Conservation (phyloP, 225 moss, liverwort and hornwort species). For the Sphagnum contortum region DNA sequence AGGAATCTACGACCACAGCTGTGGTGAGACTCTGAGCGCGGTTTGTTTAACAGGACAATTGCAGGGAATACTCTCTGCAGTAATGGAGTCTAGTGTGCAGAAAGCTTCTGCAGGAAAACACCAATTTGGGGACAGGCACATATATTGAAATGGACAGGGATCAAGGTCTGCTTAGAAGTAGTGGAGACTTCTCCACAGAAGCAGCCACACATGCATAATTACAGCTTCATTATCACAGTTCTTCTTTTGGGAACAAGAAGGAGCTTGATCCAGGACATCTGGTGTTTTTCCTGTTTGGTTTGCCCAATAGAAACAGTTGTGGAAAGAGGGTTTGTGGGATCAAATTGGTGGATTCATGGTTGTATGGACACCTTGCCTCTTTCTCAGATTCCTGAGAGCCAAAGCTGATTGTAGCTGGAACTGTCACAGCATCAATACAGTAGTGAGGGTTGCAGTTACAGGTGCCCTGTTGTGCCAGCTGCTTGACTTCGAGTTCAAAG, state of each 20-base stretch:
- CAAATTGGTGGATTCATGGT: conserved; percentile 57
- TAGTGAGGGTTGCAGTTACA: conserved; percentile 82
- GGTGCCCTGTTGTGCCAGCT: conserved; percentile 75
- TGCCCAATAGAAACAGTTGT: no score
- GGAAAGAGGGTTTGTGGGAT: conserved; percentile 14
- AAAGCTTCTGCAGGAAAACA: conserved; percentile 15
- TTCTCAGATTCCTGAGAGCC: conserved; percentile 51
- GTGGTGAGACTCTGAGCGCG: conserved; percentile 71
- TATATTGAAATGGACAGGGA: conserved; percentile 12
- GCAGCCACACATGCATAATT: conserved; percentile 45
- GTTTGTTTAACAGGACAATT: conserved; percentile 61
- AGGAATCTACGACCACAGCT: conserved; percentile 82
- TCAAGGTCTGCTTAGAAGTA: conserved; percentile 11
- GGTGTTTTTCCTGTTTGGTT: conserved; percentile 49
- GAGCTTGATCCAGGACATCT: conserved; percentile 70
- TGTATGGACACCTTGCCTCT: conserved; percentile 49
- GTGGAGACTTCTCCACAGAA: conserved; percentile 19
- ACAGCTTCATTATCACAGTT: conserved; percentile 55
- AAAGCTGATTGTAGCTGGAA: conserved; percentile 24
- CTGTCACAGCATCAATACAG: conserved; percentile 49
- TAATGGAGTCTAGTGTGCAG: conserved; percentile 46
- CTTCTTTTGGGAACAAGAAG: conserved; percentile 48
- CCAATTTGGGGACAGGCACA: conserved; percentile 8
- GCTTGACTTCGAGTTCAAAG: conserved; percentile 81
- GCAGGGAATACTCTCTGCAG: conserved; percentile 56